phyloP scores from a whole-genome alignment of 2,329 filamentous ascomycete species.

The Laburnicola sp. region DNA sequence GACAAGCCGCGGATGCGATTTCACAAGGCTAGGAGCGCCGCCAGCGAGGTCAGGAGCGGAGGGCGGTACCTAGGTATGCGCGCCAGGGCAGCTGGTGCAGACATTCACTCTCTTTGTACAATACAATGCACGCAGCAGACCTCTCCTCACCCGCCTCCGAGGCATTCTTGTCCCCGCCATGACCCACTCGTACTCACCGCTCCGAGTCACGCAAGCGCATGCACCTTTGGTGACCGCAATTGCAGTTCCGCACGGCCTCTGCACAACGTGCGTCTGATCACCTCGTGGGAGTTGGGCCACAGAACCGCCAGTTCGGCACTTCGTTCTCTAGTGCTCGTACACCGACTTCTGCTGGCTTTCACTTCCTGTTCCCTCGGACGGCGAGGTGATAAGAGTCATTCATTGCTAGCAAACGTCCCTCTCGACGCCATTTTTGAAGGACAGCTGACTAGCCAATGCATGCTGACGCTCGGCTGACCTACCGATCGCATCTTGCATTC shows the following conservation, averaged over 20 bases:
- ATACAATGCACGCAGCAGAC: no score
- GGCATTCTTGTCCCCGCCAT: background rate
- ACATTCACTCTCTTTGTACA: no score
- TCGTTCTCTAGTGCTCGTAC: background rate
- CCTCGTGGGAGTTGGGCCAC: background rate
- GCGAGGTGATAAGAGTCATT: no score
- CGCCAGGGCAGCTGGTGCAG: no score
- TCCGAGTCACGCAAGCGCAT: slow-evolving; percentile 17
- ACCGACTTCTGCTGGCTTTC: no score
- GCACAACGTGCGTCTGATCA: background rate
- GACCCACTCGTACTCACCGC: slow-evolving; percentile 22
- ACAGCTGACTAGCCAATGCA: no score
- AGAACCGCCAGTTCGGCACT: background rate
- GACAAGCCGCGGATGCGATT: background rate
- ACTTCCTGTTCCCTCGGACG: no score
- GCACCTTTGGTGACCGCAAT: background rate
- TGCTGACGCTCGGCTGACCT: slow-evolving; percentile 1
- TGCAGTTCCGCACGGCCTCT: slow-evolving; percentile 1
- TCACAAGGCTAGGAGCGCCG: background rate
- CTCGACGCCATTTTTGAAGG: no score
- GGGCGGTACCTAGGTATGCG: no score
- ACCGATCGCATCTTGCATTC: background rate
- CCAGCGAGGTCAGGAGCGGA: background rate
- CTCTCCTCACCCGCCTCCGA: no score
- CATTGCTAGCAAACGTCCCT: background rate